These are phyloP conservation scores for Ophiostoma quercus DNA, from an alignment of 2,329 filamentous ascomycete genomes.

Conservation along the genomic window DNA sequence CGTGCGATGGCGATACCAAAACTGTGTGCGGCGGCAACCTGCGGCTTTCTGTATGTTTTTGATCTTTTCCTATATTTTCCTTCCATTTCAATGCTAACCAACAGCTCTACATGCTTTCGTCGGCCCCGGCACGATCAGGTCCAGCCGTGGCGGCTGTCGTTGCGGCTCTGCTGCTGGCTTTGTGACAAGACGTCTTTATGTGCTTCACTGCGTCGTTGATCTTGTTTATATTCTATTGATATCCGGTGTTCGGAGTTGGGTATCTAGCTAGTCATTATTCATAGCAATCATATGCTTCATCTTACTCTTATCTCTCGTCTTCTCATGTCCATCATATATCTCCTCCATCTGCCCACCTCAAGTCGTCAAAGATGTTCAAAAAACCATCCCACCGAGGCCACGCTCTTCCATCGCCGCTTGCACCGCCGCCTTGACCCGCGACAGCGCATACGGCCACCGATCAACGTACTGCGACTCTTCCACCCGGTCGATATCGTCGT, in stretches of 20 bases:
- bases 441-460: conserved; percentile 45
- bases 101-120: conserved; percentile 27
- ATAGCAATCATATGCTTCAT: not conserved
- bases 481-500: not conserved
- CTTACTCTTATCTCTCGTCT: not conserved
- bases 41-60: conserved; percentile 40
- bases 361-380: conserved; percentile 30
- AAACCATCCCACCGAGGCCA: conserved; percentile 52
- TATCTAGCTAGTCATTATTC: not conserved
- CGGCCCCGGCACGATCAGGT: not conserved
- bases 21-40: conserved; percentile 52
- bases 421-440: conserved; percentile 45
- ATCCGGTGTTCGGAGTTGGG: conserved; percentile 11
- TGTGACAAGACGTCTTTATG: not conserved
- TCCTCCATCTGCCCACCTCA: not conserved
- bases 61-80: not conserved
- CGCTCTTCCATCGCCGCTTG: conserved; percentile 52
- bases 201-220: not conserved
- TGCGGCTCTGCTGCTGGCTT: conserved; percentile 7
- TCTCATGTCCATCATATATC: not conserved
- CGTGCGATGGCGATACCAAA: conserved; percentile 49
- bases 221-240: not conserved
- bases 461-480: conserved; percentile 28
- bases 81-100: not conserved
- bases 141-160: not conserved